Conservation (phyloP, 2,329 filamentous ascomycete species). For the Endocalyx cinctus region DNA sequence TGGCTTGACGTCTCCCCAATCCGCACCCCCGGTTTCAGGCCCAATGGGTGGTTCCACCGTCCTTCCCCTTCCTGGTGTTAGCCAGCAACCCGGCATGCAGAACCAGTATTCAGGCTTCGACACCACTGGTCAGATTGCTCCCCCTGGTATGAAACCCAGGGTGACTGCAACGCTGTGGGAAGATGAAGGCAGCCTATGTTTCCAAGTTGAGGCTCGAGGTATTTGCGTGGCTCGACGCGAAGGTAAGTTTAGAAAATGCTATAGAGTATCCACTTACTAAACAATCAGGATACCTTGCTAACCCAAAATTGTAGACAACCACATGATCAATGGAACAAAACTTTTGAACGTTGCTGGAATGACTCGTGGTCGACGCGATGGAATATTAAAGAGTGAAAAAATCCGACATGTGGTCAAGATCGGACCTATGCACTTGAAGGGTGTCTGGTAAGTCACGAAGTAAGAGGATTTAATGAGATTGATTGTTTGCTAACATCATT, state of each 20-base stretch:
- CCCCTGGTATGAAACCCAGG: slow-evolving; percentile 90
- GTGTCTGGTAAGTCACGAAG: slow-evolving; percentile 90
- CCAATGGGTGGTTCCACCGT: slow-evolving; percentile 64
- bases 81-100: slow-evolving; percentile 45
- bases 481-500: slow-evolving; percentile 4
- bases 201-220: slow-evolving; percentile 93
- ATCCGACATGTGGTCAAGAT: slow-evolving; percentile 97
- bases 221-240: slow-evolving; percentile 93
- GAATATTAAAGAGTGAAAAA: slow-evolving; percentile 97
- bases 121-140: slow-evolving; percentile 85
- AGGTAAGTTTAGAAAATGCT: slow-evolving; percentile 46
- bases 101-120: slow-evolving; percentile 64
- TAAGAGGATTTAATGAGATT: too few species aligned
- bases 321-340: slow-evolving; percentile 99
- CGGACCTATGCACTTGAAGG: slow-evolving; percentile 97
- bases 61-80: slow-evolving; percentile 63
- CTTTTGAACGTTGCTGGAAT: slow-evolving; percentile 95
- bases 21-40: slow-evolving; percentile 63
- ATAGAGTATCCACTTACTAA: slow-evolving; percentile 1
- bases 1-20: slow-evolving; percentile 76
- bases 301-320: slow-evolving; percentile 73
- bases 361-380: slow-evolving; percentile 91
- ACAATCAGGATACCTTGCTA: too few species aligned
- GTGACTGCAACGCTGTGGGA: slow-evolving; percentile 98
- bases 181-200: slow-evolving; percentile 95